A percentile compares a stretch with the other conserved stretches of the same genome.
Conservation (phyloP, 305 asterid species). For the Fraxinus floribunda region DNA sequence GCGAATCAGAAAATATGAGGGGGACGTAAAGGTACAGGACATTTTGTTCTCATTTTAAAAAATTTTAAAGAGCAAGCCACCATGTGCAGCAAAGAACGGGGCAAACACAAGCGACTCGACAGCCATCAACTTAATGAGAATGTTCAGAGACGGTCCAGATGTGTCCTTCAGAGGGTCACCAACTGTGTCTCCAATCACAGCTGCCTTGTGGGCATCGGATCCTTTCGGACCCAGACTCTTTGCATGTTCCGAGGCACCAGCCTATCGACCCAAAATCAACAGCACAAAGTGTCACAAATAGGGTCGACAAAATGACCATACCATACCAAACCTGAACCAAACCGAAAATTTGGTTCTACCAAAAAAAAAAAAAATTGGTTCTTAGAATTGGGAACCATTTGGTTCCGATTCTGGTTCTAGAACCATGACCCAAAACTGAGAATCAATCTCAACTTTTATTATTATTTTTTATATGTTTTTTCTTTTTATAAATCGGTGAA, state of each 20-base stretch:
- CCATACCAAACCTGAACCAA: too few species aligned
- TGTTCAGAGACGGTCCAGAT: constrained; percentile 51
- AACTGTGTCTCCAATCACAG: constrained; percentile 56
- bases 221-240: constrained; percentile 48
- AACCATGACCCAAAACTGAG: too few species aligned
- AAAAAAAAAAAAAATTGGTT: too few species aligned
- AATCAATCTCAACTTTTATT: too few species aligned
- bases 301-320: too few species aligned
- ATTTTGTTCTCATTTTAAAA: background rate
- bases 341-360: too few species aligned
- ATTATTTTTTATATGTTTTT: too few species aligned
- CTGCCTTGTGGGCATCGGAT: constrained; percentile 53
- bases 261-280: constrained; percentile 25
- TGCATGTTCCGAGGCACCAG: constrained; percentile 52
- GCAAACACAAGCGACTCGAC: constrained; percentile 36
- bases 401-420: too few species aligned
- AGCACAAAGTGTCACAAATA: background rate
- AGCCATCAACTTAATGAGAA: constrained; percentile 40
- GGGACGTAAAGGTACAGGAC: background rate
- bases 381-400: too few species aligned
- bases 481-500: too few species aligned
- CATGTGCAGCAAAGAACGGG: constrained; percentile 50
- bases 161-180: constrained; percentile 58
- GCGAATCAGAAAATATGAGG: constrained; percentile 11
- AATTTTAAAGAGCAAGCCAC: background rate